A percentile compares a stretch with the other conserved stretches of the same genome.
phyloP scores from a whole-genome alignment of 169 alveolate genomes.

The Plasmodium inui region DNA sequence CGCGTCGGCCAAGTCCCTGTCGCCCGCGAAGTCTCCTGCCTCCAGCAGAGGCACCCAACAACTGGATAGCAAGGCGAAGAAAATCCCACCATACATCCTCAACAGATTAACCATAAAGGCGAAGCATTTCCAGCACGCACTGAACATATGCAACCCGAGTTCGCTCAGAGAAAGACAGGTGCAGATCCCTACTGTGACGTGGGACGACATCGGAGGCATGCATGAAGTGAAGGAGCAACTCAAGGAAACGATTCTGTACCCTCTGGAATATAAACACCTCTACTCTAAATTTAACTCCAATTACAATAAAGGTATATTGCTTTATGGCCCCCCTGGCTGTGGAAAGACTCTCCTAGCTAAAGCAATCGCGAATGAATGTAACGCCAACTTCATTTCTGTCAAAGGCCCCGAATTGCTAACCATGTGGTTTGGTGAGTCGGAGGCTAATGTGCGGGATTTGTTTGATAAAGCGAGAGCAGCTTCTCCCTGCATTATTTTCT shows the following conservation, averaged over 20 bases:
- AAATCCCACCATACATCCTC: conserved; percentile 79
- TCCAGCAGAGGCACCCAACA: too few relatives aligned
- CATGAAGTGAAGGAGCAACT: conserved; percentile 90
- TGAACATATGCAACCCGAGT: conserved; percentile 92
- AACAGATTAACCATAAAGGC: conserved; percentile 81
- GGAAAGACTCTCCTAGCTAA: conserved; percentile 95
- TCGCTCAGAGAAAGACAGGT: conserved; percentile 94
- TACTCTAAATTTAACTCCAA: conserved; percentile 87
- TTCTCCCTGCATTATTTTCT: conserved; percentile 93
- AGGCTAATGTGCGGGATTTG: conserved; percentile 86
- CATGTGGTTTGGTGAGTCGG: conserved; percentile 89
- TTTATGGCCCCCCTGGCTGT: conserved; percentile 96
- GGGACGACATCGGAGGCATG: conserved; percentile 96
- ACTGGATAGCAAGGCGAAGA: conserved; percentile 11
- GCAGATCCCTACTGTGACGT: conserved; percentile 94
- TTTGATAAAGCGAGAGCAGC: conserved; percentile 90
- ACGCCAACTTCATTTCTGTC: conserved; percentile 90
- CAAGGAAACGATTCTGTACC: conserved; percentile 87
- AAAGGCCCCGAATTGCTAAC: conserved; percentile 88
- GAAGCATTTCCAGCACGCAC: conserved; percentile 89
- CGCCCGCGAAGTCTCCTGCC: too few relatives aligned
- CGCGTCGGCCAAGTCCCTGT: neutral
- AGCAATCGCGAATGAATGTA: conserved; percentile 93
- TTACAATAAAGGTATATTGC: conserved; percentile 88
- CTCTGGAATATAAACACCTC: conserved; percentile 86